phyloP scores from a whole-genome alignment of 2,329 filamentous ascomycete species.

The Aspergillus aculeatinus region DNA sequence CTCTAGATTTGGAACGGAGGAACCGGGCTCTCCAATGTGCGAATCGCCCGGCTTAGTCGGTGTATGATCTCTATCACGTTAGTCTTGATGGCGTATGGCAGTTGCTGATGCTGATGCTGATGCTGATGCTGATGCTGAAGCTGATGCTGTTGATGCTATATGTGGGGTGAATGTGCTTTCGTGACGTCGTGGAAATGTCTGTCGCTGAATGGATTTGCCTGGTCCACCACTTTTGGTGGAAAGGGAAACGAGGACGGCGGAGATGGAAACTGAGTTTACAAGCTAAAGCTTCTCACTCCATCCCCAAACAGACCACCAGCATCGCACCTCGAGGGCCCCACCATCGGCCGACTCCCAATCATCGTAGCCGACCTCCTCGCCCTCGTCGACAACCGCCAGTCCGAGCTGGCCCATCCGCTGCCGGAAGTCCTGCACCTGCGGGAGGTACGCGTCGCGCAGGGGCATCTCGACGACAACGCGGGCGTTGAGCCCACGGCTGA shows the following conservation, averaged over 20 bases:
- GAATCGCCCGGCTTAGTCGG: background rate
- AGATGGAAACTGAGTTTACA: background rate
- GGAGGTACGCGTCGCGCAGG: conserved; percentile 65
- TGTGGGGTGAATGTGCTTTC: conserved; percentile 21
- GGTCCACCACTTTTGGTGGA: no score
- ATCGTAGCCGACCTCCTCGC: conserved; percentile 48
- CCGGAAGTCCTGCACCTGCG: conserved; percentile 64
- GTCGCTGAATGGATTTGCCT: background rate
- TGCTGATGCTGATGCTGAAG: conserved; percentile 11
- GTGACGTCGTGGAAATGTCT: conserved; percentile 26
- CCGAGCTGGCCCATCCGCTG: conserved; percentile 58
- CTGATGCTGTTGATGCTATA: conserved; percentile 10
- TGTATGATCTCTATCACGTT: background rate
- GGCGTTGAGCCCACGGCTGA: conserved; percentile 57
- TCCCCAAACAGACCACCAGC: conserved; percentile 51
- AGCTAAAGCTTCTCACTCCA: conserved; percentile 40
- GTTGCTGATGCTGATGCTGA: no score
- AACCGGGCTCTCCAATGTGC: background rate
- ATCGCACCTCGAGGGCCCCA: conserved; percentile 42
- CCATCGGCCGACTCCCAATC: conserved; percentile 49
- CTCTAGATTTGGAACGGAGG: no score
- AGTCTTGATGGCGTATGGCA: background rate
- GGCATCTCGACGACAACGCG: conserved; percentile 79
- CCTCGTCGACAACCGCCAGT: conserved; percentile 53
- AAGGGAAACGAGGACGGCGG: background rate